phyloP scores from a whole-genome alignment of 2,329 filamentous ascomycete genomes.

The Colletotrichum orchidophilum region DNA sequence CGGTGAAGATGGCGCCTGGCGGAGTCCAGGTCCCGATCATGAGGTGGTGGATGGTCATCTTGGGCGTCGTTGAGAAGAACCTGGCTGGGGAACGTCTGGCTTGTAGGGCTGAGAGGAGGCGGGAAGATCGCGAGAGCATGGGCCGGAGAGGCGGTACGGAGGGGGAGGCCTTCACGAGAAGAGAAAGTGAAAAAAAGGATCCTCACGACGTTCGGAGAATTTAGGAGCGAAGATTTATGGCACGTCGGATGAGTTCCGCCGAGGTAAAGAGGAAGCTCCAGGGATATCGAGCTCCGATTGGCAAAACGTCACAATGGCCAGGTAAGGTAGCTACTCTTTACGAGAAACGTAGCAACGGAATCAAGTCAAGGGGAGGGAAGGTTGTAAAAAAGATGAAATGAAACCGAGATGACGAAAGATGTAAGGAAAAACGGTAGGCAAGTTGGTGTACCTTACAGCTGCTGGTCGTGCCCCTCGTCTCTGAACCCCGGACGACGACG shows the following conservation, averaged over 20 bases:
- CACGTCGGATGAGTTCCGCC: not conserved
- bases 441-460: slow-evolving; percentile 4
- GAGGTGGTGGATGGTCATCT: slow-evolving; percentile 83
- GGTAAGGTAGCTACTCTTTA: not conserved
- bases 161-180: not conserved
- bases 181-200: no score
- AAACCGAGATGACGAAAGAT: not conserved
- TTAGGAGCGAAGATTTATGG: slow-evolving; percentile 8
- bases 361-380: not conserved
- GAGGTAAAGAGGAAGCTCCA: not conserved
- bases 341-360: not conserved
- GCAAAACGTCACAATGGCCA: not conserved
- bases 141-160: not conserved
- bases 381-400: not conserved
- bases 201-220: not conserved
- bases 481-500: slow-evolving; percentile 24
- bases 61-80: slow-evolving; percentile 38
- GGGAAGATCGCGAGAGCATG: slow-evolving; percentile 20
- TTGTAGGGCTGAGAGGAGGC: not conserved
- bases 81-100: not conserved
- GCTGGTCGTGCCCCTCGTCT: slow-evolving; percentile 31
- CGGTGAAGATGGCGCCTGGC: slow-evolving; percentile 88
- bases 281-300: not conserved
- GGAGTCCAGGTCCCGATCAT: slow-evolving; percentile 95
- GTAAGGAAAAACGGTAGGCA: not conserved